Evolutionary conservation across 1,139 yeast species (phyloP).

Genomic region (Candida anutae): DNA sequence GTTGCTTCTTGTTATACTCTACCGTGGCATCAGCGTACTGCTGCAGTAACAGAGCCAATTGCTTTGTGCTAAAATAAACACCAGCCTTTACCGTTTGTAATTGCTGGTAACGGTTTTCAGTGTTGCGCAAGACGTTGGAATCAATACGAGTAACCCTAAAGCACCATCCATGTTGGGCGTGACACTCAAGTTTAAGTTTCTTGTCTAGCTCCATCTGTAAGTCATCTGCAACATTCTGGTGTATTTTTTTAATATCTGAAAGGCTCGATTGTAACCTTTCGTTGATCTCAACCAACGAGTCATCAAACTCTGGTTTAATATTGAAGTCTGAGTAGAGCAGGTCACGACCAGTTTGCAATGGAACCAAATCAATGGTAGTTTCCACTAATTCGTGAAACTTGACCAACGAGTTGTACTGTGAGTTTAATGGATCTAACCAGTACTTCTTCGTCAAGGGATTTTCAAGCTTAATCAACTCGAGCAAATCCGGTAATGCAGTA

Average conservation of each 20-base stretch:
- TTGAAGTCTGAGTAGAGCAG: constrained; percentile 54
- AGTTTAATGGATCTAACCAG: constrained; percentile 55
- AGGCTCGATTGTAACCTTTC: constrained; percentile 48
- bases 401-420: constrained; percentile 41
- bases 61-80: constrained; percentile 73
- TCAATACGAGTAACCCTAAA: constrained; percentile 87
- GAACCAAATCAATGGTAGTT: constrained; percentile 81
- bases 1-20: constrained; percentile 68
- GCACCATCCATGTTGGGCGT: constrained; percentile 88
- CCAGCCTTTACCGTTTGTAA: constrained; percentile 93
- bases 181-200: constrained; percentile 82
- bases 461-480: constrained; percentile 35
- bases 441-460: constrained; percentile 31
- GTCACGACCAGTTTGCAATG: constrained; percentile 50
- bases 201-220: constrained; percentile 76
- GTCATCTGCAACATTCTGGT: constrained; percentile 62
- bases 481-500: constrained; percentile 55
- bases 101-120: constrained; percentile 56
- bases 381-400: constrained; percentile 84
- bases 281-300: constrained; percentile 56
- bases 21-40: constrained; percentile 52
- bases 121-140: constrained; percentile 66
- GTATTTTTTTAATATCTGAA: constrained; percentile 50
- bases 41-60: constrained; percentile 51
- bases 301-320: constrained; percentile 87